Conservation (phyloP, 192 early-diverging fungal species). For the Podila clonocystis region DNA sequence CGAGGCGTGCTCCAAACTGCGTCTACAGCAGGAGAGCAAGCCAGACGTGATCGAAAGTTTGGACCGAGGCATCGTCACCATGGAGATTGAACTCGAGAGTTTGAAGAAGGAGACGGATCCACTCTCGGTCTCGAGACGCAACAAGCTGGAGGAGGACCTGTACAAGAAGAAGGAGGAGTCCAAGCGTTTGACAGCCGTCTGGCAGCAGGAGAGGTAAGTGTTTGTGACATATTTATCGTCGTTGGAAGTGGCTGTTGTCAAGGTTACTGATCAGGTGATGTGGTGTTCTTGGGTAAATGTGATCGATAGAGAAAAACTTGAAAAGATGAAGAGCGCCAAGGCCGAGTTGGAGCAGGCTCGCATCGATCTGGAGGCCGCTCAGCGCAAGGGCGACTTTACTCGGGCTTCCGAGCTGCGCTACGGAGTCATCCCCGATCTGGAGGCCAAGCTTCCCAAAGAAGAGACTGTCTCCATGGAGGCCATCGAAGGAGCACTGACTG, state of each 20-base stretch:
- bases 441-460: constrained; percentile 69
- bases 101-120: constrained; percentile 82
- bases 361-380: constrained; percentile 78
- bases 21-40: constrained; percentile 82
- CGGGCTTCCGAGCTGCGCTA: constrained; percentile 81
- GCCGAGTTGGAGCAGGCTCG: constrained; percentile 76
- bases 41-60: constrained; percentile 80
- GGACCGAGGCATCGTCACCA: constrained; percentile 78
- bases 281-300: neutral
- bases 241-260: neutral
- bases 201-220: constrained; percentile 71
- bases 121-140: constrained; percentile 71
- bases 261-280: too few species aligned
- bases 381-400: constrained; percentile 77
- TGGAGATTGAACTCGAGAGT: constrained; percentile 83
- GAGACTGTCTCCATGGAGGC: constrained; percentile 50
- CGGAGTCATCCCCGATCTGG: constrained; percentile 79
- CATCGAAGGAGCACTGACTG: constrained; percentile 55
- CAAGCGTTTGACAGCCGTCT: constrained; percentile 63
- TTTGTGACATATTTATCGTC: neutral
- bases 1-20: constrained; percentile 82
- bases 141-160: constrained; percentile 67
- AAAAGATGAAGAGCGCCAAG: constrained; percentile 74
- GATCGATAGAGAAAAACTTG: constrained; percentile 61
- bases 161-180: constrained; percentile 68